Percentiles rank a stretch among this genome's conserved stretches.
phyloP scores from a whole-genome alignment of 2,329 filamentous ascomycete species.

The Pseudogymnoascus sp. region DNA sequence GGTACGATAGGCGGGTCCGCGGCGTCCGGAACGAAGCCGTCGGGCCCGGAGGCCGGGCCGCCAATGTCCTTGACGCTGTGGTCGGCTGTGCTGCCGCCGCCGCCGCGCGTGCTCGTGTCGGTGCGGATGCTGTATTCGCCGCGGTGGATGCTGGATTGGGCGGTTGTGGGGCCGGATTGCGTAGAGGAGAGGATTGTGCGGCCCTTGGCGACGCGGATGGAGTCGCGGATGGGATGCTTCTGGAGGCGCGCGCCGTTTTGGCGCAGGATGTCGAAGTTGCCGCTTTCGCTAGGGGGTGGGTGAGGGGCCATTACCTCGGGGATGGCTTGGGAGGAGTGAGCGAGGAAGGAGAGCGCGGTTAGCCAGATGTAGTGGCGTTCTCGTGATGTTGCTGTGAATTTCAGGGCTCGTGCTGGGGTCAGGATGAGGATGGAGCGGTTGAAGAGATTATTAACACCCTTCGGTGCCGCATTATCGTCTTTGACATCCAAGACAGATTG shows the following conservation, averaged over 20 bases:
- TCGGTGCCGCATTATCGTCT: slow-evolving; percentile 80
- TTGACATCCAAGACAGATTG: slow-evolving; percentile 97
- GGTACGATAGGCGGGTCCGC: slow-evolving; percentile 67
- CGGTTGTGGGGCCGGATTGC: slow-evolving; percentile 31
- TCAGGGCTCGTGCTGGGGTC: slow-evolving; percentile 85
- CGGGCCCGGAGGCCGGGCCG: slow-evolving; percentile 11
- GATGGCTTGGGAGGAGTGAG: slow-evolving; percentile 74
- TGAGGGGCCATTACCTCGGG: slow-evolving; percentile 60
- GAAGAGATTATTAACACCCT: slow-evolving; percentile 59
- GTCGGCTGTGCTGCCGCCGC: neutral
- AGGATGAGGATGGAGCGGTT: slow-evolving; percentile 91
- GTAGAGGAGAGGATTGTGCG: slow-evolving; percentile 39
- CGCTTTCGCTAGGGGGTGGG: slow-evolving; percentile 42
- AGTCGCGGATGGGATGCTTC: slow-evolving; percentile 62
- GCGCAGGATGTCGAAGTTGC: slow-evolving; percentile 37
- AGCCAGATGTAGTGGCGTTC: slow-evolving; percentile 95
- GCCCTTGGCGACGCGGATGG: slow-evolving; percentile 79
- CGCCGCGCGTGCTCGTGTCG: slow-evolving; percentile 1
- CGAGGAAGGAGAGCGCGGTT: slow-evolving; percentile 87
- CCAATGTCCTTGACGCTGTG: slow-evolving; percentile 10
- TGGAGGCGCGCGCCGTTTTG: slow-evolving; percentile 27
- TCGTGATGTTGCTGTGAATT: slow-evolving; percentile 76
- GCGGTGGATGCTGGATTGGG: slow-evolving; percentile 21
- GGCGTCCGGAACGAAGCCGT: slow-evolving; percentile 36
- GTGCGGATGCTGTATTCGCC: slow-evolving; percentile 23